These are phyloP conservation scores for Dothistroma pini DNA, from an alignment of 2,329 filamentous ascomycete species.

Conservation along the genomic window DNA sequence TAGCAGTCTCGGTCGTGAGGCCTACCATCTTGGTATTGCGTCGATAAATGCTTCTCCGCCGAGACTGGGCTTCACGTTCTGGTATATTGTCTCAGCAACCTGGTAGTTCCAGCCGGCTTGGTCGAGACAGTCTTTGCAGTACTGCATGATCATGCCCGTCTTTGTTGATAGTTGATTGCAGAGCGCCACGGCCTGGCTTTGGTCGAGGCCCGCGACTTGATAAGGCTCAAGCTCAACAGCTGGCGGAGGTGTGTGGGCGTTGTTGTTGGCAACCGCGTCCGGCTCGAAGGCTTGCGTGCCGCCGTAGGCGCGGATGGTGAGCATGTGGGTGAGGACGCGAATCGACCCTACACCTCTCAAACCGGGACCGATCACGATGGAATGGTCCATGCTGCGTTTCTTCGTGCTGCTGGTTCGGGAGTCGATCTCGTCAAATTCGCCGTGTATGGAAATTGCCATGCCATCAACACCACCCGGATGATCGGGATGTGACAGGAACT, in stretches of 20 bases:
- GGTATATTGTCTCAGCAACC: slow-evolving; percentile 69
- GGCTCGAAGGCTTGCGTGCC: slow-evolving; percentile 50
- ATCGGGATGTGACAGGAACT: slow-evolving; percentile 67
- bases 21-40: slow-evolving; percentile 10
- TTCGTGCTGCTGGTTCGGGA: slow-evolving; percentile 50
- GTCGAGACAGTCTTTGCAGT: slow-evolving; percentile 74
- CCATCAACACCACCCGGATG: slow-evolving; percentile 68
- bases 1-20: background rate
- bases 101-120: slow-evolving; percentile 78
- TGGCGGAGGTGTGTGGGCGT: slow-evolving; percentile 34
- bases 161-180: slow-evolving; percentile 66
- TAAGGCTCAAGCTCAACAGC: slow-evolving; percentile 21
- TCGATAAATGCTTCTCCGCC: slow-evolving; percentile 41
- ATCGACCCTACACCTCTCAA: slow-evolving; percentile 66
- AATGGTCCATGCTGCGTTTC: slow-evolving; percentile 76
- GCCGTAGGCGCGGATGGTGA: slow-evolving; percentile 67
- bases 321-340: slow-evolving; percentile 74
- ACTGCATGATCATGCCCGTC: slow-evolving; percentile 76
- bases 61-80: slow-evolving; percentile 61
- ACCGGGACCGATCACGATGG: slow-evolving; percentile 70
- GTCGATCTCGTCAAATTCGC: slow-evolving; percentile 76
- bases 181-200: slow-evolving; percentile 53
- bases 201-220: slow-evolving; percentile 28
- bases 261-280: slow-evolving; percentile 37
- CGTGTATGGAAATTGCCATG: slow-evolving; percentile 73